Percentiles rank a stretch among this genome's conserved stretches.
Conservation (phyloP, 306 rosid genomes). For the Lathyrus tuberosus region DNA sequence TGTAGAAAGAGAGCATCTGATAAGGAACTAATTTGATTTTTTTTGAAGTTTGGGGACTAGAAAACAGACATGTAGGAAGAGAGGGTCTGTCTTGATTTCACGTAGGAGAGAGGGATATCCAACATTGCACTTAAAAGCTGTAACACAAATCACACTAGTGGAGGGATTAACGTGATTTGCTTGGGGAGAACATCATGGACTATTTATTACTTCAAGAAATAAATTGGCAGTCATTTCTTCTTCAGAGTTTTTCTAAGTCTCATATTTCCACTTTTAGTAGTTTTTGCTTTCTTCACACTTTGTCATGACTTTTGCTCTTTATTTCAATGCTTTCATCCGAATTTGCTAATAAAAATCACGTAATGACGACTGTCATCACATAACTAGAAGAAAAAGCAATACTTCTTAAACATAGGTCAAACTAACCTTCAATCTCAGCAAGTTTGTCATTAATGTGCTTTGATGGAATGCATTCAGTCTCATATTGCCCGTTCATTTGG, state of each 20-base stretch:
- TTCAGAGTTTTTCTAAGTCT: too few relatives aligned
- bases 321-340: too few relatives aligned
- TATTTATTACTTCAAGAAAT: background rate
- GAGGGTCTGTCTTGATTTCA: background rate
- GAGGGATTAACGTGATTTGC: too few relatives aligned
- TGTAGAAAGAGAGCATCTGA: background rate
- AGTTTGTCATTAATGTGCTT: constrained; percentile 20
- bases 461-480: constrained; percentile 26
- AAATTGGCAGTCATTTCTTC: background rate
- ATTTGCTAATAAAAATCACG: too few relatives aligned
- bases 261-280: too few relatives aligned
- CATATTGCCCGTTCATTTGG: constrained; percentile 11
- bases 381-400: background rate
- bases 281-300: too few relatives aligned
- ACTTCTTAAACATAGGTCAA: constrained; percentile 14
- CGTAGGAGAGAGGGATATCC: background rate
- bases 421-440: constrained; percentile 46
- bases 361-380: too few relatives aligned
- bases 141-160: background rate
- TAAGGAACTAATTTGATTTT: background rate
- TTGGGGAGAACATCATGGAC: too few relatives aligned
- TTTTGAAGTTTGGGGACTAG: background rate
- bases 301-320: too few relatives aligned
- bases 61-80: background rate
- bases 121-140: background rate